phyloP scores from a whole-genome alignment of 2,329 filamentous ascomycete genomes.

The Aspergillus pseudotamarii region DNA sequence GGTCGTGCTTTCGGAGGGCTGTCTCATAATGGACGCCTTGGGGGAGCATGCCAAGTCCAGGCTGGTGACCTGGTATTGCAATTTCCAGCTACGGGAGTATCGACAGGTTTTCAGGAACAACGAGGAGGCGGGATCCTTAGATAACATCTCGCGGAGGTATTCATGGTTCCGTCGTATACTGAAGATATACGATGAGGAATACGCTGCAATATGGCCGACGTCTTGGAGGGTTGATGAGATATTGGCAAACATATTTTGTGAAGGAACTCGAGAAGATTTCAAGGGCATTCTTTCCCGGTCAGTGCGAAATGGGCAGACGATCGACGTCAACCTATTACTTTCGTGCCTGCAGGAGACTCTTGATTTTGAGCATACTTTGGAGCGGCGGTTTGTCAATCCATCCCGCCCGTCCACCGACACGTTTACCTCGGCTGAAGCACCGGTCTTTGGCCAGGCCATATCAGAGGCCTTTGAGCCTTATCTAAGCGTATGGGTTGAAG shows the following conservation, averaged over 20 bases:
- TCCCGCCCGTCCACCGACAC: conserved; percentile 87
- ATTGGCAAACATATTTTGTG: conserved; percentile 88
- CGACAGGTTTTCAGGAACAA: conserved; percentile 93
- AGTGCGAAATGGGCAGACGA: conserved; percentile 76
- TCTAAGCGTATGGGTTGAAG: conserved; percentile 94
- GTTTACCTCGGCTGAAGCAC: conserved; percentile 74
- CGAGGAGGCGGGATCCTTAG: conserved; percentile 91
- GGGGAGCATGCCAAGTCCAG: conserved; percentile 82
- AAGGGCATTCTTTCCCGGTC: conserved; percentile 87
- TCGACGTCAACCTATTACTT: conserved; percentile 87
- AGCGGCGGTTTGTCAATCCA: conserved; percentile 73
- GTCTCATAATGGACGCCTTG: conserved; percentile 90
- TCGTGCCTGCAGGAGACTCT: conserved; percentile 93
- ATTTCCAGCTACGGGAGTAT: conserved; percentile 94
- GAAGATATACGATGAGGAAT: conserved; percentile 93
- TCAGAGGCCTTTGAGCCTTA: conserved; percentile 98
- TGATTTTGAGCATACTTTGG: conserved; percentile 91
- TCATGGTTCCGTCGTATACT: conserved; percentile 96
- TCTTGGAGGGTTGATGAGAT: conserved; percentile 90
- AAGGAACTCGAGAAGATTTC: conserved; percentile 93
- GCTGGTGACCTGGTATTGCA: conserved; percentile 95
- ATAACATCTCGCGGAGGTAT: conserved; percentile 94
- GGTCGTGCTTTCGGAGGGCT: conserved; percentile 78
- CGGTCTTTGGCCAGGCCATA: conserved; percentile 85
- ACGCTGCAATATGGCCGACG: conserved; percentile 81